Percentiles rank a stretch among this genome's conserved stretches.
These are phyloP conservation scores for Purpureocillium lavendulum DNA, from an alignment of 2,329 filamentous ascomycete genomes.

Conservation along the genomic window DNA sequence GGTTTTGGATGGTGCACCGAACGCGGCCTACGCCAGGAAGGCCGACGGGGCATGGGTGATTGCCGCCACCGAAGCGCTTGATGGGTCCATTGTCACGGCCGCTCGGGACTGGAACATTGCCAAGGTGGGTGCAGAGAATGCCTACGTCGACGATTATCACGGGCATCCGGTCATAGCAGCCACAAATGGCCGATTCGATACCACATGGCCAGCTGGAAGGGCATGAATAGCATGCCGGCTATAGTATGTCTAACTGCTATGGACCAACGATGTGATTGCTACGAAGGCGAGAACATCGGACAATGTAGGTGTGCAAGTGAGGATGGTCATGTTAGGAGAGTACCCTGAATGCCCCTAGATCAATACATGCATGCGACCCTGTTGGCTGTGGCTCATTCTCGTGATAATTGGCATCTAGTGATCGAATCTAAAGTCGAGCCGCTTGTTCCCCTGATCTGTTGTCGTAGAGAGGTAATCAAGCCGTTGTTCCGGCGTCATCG, in stretches of 20 bases:
- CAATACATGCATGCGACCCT: no score
- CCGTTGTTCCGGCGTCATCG: conserved; percentile 35
- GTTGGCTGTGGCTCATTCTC: no score
- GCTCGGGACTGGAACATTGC: conserved; percentile 13
- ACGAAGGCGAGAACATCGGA: no score
- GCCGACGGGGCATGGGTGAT: conserved; percentile 3
- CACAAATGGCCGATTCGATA: conserved; percentile 7
- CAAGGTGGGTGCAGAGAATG: conserved; percentile 13
- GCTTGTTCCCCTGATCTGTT: conserved; percentile 43
- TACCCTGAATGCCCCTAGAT: no score
- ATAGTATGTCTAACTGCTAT: no score
- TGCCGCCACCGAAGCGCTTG: conserved; percentile 12
- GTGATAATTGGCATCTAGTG: no score
- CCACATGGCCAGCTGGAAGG: no score
- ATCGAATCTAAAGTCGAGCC: conserved; percentile 45
- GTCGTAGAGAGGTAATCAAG: conserved; percentile 39
- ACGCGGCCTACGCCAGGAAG: not conserved
- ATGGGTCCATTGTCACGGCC: conserved; percentile 11
- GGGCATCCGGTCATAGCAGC: conserved; percentile 16
- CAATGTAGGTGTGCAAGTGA: no score
- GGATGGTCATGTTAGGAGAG: no score
- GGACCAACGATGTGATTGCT: no score
- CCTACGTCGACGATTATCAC: conserved; percentile 16
- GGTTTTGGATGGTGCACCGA: conserved; percentile 14
- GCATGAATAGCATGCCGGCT: no score